A percentile compares a stretch with the other conserved stretches of the same genome.
Evolutionary conservation across 306 rosid genomes (phyloP).

Genomic region (Boehmeria nivea): DNA sequence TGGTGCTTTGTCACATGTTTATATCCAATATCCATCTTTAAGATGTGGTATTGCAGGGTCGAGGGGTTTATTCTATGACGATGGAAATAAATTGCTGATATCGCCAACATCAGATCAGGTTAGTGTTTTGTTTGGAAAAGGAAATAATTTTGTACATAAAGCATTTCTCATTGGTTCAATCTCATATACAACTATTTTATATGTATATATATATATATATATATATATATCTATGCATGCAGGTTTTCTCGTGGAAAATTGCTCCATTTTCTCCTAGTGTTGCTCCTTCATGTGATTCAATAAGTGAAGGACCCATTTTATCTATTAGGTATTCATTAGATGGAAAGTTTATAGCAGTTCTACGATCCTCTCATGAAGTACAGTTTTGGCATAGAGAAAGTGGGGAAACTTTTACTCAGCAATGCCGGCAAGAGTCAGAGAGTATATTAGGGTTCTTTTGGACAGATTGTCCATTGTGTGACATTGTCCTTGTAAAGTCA

Average conservation of each 20-base stretch:
- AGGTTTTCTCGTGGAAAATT: slow-evolving; percentile 93
- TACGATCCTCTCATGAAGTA: slow-evolving; percentile 68
- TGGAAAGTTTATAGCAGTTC: slow-evolving; percentile 67
- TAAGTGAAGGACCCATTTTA: slow-evolving; percentile 77
- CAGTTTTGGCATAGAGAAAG: slow-evolving; percentile 76
- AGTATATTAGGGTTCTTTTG: slow-evolving; percentile 90
- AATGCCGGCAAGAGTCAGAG: slow-evolving; percentile 78
- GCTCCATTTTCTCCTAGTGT: slow-evolving; percentile 62
- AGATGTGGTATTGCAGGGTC: slow-evolving; percentile 61
- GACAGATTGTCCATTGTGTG: slow-evolving; percentile 83
- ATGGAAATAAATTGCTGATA: slow-evolving; percentile 73
- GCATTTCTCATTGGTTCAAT: neutral
- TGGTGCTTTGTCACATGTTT: slow-evolving; percentile 85
- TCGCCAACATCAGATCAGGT: slow-evolving; percentile 83
- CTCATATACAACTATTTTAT: too few species aligned
- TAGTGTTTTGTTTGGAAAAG: too few species aligned
- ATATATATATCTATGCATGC: neutral
- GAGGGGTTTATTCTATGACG: slow-evolving; percentile 78
- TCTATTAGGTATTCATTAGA: slow-evolving; percentile 85
- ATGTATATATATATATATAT: too few species aligned
- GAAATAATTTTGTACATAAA: slow-evolving; percentile 2
- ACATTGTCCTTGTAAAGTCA: slow-evolving; percentile 82
- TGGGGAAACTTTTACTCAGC: slow-evolving; percentile 69
- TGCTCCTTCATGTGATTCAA: slow-evolving; percentile 56
- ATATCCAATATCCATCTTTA: slow-evolving; percentile 70